Evolutionary conservation across 2,329 filamentous ascomycete species (phyloP), one percentile per base, ranked within the genome.

Genomic region (Fusarium sp.): DNA sequence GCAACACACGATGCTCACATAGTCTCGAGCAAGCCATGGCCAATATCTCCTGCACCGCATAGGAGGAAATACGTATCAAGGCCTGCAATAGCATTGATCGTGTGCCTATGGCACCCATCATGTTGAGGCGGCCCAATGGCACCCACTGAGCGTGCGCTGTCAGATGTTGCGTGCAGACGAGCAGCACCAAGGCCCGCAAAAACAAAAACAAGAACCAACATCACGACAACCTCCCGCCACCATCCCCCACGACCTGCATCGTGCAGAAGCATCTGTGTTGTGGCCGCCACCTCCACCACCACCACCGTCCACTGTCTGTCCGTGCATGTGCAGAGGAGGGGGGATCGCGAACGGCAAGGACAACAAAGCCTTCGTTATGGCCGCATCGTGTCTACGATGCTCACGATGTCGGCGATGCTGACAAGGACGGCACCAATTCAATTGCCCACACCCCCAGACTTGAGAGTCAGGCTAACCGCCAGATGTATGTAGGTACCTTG

Each of bases 141-240:
- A 59, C 50, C 33, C 66, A 63, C 31, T 72, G 43, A 56, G 66
- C 52, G 33, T 59, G 39, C 37, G 58, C 64, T 67, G 45, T 66
- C 58, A 70, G 64, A 41, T 48, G 58, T 68, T 68, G 27, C 58
- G 57, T 64, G 57, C 48, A 62, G 66, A 41, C 41, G 61, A 62
- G 73, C 56, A 76, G 71, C 67, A 60, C 65, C 72, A 65, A 73
- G 70, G 69, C 67, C 65, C 72, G 65, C 68, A 74, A 50, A 75
- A 72, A 69, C 18, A 31, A 37, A 45, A 65, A 56, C 60, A 65
- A 63, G 68, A 73, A 52, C 71, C 39, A 64, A 69, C 72, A 72
- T 69, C 54, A 45, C 50, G 22, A 68, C 54, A 71, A 54, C 41
- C 39, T 74, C 61, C 58, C 61, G 67, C 64, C 62, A 67, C 45